phyloP scores from a whole-genome alignment of 768 basidiomycete species.

The Naganishia randhawae region DNA sequence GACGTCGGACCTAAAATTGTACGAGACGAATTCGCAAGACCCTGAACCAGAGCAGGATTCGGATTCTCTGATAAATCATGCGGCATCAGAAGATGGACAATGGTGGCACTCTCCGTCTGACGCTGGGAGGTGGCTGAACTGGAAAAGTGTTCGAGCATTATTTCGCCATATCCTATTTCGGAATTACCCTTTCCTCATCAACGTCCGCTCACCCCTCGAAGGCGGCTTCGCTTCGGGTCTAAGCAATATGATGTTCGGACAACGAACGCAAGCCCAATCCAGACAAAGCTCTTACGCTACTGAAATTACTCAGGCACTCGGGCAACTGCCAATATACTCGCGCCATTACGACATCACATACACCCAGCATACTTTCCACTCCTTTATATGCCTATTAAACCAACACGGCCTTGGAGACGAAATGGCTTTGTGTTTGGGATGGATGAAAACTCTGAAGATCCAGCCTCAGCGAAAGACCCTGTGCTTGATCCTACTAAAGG shows the following conservation, averaged over 20 bases:
- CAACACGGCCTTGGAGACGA: constrained; percentile 18
- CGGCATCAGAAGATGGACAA: neutral
- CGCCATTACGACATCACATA: constrained; percentile 16
- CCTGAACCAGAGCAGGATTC: constrained; percentile 6
- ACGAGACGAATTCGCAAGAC: constrained; percentile 4
- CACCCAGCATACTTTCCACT: constrained; percentile 5
- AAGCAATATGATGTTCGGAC: constrained; percentile 8
- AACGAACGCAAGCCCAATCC: neutral
- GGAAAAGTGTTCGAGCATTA: constrained; percentile 13
- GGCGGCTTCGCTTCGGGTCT: constrained; percentile 1
- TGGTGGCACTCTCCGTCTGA: constrained; percentile 15
- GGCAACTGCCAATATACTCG: constrained; percentile 2
- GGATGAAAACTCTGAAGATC: neutral
- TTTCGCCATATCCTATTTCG: constrained; percentile 13
- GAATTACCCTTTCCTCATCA: constrained; percentile 8
- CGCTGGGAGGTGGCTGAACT: constrained; percentile 5
- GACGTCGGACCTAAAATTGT: constrained; percentile 3
- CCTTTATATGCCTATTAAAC: constrained; percentile 11
- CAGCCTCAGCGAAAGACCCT: constrained; percentile 19
- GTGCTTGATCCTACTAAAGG: constrained; percentile 6
- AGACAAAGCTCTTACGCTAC: no score
- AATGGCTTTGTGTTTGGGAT: constrained; percentile 9
- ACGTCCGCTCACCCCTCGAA: constrained; percentile 1
- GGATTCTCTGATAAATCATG: neutral
- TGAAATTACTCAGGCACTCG: neutral